Evolutionary conservation across 2,329 filamentous ascomycete genomes (phyloP).

Genomic region (Neofusicoccum kwambonambiense): DNA sequence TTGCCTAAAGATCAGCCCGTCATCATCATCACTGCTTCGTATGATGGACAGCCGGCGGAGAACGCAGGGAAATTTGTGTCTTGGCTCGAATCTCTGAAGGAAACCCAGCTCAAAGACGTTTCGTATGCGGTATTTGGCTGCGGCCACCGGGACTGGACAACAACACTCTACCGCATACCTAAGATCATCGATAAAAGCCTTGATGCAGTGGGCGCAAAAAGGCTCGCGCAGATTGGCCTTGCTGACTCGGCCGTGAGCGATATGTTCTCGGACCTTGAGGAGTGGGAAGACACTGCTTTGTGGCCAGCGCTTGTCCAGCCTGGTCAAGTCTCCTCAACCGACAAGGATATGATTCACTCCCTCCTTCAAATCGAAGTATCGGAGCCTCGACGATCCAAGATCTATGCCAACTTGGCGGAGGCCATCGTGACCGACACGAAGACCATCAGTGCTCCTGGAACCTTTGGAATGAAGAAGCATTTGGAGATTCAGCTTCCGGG

Average conservation of each 20-base stretch:
- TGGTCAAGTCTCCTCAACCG: no score
- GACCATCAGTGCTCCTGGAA: slow-evolving; percentile 29
- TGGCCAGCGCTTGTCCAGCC: slow-evolving; percentile 29
- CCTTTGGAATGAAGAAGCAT: slow-evolving; percentile 23
- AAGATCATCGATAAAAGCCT: slow-evolving; percentile 35
- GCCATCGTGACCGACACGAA: slow-evolving; percentile 35
- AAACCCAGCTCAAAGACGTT: slow-evolving; percentile 31
- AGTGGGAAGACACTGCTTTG: slow-evolving; percentile 39
- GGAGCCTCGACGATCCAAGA: slow-evolving; percentile 29
- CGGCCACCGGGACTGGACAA: slow-evolving; percentile 44
- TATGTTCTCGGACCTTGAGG: slow-evolving; percentile 43
- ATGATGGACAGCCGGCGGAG: slow-evolving; percentile 45
- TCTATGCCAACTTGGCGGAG: slow-evolving; percentile 36
- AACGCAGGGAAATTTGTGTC: slow-evolving; percentile 44
- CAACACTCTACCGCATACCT: slow-evolving; percentile 43
- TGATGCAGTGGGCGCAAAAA: slow-evolving; percentile 30
- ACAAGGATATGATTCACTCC: slow-evolving; percentile 31
- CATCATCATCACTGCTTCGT: slow-evolving; percentile 42
- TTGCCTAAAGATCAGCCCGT: slow-evolving; percentile 38
- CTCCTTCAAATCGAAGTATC: slow-evolving; percentile 18
- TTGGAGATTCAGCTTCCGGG: slow-evolving; percentile 34
- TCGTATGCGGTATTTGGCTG: slow-evolving; percentile 43
- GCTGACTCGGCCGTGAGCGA: slow-evolving; percentile 39
- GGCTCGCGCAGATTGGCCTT: slow-evolving; percentile 32
- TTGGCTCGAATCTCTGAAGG: slow-evolving; percentile 36